A percentile compares a stretch with the other conserved stretches of the same genome.
Conservation (phyloP, 2,329 filamentous ascomycete species). For the Paecilomyces formosus region DNA sequence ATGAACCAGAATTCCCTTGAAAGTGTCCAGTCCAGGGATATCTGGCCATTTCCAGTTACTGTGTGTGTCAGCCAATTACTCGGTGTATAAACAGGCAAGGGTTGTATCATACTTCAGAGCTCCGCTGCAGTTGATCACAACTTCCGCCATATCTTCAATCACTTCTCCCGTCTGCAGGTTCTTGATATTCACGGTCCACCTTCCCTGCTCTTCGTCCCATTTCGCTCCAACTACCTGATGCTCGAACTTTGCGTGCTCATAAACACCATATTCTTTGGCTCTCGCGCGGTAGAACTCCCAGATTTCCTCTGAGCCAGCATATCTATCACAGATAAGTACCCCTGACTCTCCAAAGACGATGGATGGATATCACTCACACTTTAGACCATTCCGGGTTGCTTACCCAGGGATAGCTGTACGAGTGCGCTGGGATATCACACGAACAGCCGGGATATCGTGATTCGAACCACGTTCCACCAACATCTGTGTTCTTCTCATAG, state of each 20-base stretch:
- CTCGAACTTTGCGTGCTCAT: neutral
- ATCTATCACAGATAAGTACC: neutral
- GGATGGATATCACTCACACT: neutral
- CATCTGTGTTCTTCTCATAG: conserved; percentile 3
- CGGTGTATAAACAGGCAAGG: neutral
- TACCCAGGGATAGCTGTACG: neutral
- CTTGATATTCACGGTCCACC: neutral
- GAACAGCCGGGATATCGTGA: conserved; percentile 9
- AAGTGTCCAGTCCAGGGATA: neutral
- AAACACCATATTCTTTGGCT: neutral
- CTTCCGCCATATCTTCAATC: neutral
- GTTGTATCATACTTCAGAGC: neutral
- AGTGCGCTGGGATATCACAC: neutral
- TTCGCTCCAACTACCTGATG: neutral
- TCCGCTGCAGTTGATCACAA: neutral
- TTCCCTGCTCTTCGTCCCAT: neutral
- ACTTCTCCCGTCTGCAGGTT: neutral
- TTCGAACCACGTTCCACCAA: conserved; percentile 6
- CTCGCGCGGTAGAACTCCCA: neutral
- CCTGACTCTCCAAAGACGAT: neutral
- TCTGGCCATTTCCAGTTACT: neutral
- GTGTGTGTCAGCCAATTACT: neutral
- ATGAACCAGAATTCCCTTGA: neutral
- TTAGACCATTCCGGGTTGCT: neutral
- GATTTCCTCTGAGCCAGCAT: neutral